Percentiles rank a stretch among this genome's conserved stretches.
Conservation (phyloP, 163 green algal genomes). For the Trebouxia gelatinosa region DNA sequence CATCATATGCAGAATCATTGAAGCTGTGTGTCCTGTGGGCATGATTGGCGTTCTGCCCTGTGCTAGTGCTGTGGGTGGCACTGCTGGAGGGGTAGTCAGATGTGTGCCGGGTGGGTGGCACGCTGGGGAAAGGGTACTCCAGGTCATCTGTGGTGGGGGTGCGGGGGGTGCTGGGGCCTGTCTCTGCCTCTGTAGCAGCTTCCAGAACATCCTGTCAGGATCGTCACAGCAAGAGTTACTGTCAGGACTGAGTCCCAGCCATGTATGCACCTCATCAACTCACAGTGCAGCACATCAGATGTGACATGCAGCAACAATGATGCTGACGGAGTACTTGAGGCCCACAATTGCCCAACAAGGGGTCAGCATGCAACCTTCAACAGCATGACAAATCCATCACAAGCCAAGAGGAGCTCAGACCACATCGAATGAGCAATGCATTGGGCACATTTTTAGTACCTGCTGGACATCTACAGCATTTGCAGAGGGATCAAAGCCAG, state of each 20-base stretch:
- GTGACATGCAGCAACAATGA: background rate
- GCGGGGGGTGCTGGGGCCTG: background rate
- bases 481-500: background rate
- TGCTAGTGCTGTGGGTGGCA: no score
- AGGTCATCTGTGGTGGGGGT: slow-evolving; percentile 19
- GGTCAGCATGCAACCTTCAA: no score
- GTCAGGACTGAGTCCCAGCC: background rate
- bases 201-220: slow-evolving; percentile 20
- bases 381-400: background rate
- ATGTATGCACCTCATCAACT: background rate
- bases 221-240: background rate
- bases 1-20: no score
- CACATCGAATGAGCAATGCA: background rate
- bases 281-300: background rate
- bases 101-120: no score
- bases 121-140: no score
- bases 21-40: no score
- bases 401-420: background rate
- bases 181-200: slow-evolving; percentile 20
- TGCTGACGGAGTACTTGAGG: no score
- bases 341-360: no score
- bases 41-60: no score
- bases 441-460: background rate
- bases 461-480: slow-evolving; percentile 3
- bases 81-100: no score